Percentiles rank a stretch among this genome's conserved stretches.
Conservation (phyloP, 352 stramenopile genomes). For the Globisporangium emineosum region DNA sequence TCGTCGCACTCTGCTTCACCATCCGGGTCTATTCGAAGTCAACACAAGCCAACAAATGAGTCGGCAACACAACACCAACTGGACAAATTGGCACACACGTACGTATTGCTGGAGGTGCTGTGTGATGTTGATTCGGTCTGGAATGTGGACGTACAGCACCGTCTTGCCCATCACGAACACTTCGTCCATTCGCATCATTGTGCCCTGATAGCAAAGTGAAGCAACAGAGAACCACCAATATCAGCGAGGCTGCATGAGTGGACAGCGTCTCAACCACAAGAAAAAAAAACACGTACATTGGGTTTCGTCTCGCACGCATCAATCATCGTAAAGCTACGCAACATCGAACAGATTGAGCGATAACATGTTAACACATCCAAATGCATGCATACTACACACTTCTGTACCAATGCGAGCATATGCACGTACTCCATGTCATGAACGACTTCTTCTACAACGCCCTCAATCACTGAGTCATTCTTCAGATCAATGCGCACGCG, state of each 20-base stretch:
- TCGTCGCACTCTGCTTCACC: conserved; percentile 72
- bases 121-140: conserved; percentile 80
- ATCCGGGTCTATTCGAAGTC: conserved; percentile 49
- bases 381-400: neutral
- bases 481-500: conserved; percentile 82
- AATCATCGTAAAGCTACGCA: conserved; percentile 61
- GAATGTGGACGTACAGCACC: conserved; percentile 85
- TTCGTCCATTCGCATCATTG: conserved; percentile 62
- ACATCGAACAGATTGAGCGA: neutral
- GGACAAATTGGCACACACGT: too few relatives aligned
- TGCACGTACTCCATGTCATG: conserved; percentile 79
- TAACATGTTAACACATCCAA: neutral
- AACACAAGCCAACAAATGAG: neutral
- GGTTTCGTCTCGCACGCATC: conserved; percentile 74
- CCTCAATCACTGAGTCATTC: conserved; percentile 77
- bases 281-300: conserved; percentile 31
- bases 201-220: conserved; percentile 31
- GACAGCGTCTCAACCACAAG: neutral
- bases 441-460: conserved; percentile 79
- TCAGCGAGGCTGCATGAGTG: neutral
- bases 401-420: neutral
- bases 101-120: conserved; percentile 81
- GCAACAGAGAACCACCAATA: neutral
- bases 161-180: conserved; percentile 88
- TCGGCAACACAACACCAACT: too few relatives aligned